These are phyloP conservation scores for Linnemannia hyalina DNA, from an alignment of 192 early-diverging fungal species.

Conservation along the genomic window DNA sequence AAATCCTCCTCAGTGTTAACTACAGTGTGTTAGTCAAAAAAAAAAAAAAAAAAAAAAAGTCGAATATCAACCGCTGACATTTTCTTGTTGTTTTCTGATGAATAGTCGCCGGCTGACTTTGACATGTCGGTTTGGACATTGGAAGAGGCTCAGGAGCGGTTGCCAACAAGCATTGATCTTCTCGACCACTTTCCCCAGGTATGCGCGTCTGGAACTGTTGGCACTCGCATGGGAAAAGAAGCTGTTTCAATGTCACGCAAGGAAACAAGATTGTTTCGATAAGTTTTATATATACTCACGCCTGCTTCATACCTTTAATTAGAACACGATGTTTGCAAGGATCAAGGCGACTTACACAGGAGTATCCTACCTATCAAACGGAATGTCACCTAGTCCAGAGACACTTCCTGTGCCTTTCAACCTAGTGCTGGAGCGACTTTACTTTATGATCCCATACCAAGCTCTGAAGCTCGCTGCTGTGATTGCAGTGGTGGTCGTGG, in stretches of 20 bases:
- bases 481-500: conserved; percentile 10
- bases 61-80: no score
- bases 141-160: conserved; percentile 25
- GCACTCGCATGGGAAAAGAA: no score
- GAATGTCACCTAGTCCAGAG: conserved; percentile 5
- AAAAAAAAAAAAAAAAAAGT: not conserved
- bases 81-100: not conserved
- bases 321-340: conserved; percentile 43
- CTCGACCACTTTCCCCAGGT: conserved; percentile 31
- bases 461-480: conserved; percentile 40
- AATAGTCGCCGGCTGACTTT: conserved; percentile 48
- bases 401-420: conserved; percentile 33
- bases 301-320: not conserved
- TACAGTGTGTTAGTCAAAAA: not conserved
- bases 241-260: no score
- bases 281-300: not conserved
- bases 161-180: conserved; percentile 17
- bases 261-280: no score
- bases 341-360: conserved; percentile 51
- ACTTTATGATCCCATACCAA: conserved; percentile 51
- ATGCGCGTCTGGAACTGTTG: not conserved
- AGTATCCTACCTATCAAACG: conserved; percentile 28
- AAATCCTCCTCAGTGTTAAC: not conserved
- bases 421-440: conserved; percentile 39
- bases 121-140: conserved; percentile 47